Base-by-base conservation (phyloP, 1,284 basidiomycete species). In the Ganoderma lucidum region DNA sequence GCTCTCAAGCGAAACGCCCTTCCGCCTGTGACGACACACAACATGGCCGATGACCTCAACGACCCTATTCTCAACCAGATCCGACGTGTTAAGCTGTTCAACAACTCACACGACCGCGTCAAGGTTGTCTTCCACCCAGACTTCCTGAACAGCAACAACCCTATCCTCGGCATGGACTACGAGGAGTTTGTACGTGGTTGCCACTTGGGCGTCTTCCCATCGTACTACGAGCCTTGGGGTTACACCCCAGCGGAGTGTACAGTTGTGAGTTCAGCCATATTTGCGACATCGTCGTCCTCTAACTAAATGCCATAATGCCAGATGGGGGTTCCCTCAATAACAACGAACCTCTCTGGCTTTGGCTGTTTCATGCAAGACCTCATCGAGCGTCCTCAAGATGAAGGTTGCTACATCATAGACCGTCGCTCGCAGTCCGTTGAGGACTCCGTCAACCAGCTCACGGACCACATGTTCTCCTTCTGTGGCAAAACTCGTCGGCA, bases 51-150 rank as follows among this genome's bases (percentile, higher is more conserved):
- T 79, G 97, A 99, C 79, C 83, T 86, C 61, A 92, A 85, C 76
- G 97, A 99, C 79, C 97, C 97, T 6, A 96, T 99, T 75, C 83
- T 99, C 66, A 98, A 93, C 83, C 97, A 99, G 80, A 94, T 99
- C 71, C 90, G 97, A 37, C 89, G 95, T 17, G 96, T 98, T 37
- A 92, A 96, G 80, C 85, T 99, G 42, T 98, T 98, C 89, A 98
- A 99, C 82, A 80, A 86, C 48, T 83, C 88, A 30, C 77, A 85
- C 44, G 97, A 99, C 78, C 88, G 94, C 65, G 97, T 98, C 81
- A 98, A 99, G 86, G 88, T 99, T 79, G 89, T 99, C 67, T 99
- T 99, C 89, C 97, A 99, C 82, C 97, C 97, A 5, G 97, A 99
- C 81, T 99, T 99, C 84, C 82, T 99, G 79, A 99, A 97, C 83